Conservation (phyloP, 2,329 filamentous ascomycete genomes). For the Penicillium brevicompactum region DNA sequence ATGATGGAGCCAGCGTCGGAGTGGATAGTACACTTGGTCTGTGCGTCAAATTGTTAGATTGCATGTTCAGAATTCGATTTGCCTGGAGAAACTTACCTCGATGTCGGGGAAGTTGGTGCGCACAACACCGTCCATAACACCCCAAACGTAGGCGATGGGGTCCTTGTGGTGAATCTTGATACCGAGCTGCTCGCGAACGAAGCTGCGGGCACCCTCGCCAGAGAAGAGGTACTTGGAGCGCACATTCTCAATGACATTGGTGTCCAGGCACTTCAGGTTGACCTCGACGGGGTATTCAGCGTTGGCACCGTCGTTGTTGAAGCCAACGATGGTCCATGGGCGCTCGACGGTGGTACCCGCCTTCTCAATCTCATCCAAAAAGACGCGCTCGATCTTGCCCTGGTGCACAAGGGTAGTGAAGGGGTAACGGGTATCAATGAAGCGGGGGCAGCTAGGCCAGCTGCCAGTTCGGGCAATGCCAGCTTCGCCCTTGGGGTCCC, state of each 20-base stretch:
- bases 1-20: conserved; percentile 66
- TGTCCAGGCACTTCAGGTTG: conserved; percentile 74
- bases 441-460: conserved; percentile 87
- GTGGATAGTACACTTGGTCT: conserved; percentile 70
- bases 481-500: conserved; percentile 57
- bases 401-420: conserved; percentile 66
- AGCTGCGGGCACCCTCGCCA: conserved; percentile 64
- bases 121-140: conserved; percentile 68
- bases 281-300: conserved; percentile 80
- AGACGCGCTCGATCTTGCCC: conserved; percentile 63
- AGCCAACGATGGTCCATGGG: conserved; percentile 64
- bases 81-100: conserved; percentile 45
- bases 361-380: conserved; percentile 64
- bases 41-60: conserved; percentile 2
- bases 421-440: conserved; percentile 68
- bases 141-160: conserved; percentile 66
- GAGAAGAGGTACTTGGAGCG: conserved; percentile 65
- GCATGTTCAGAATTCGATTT: neutral
- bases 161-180: conserved; percentile 68
- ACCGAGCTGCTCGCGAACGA: conserved; percentile 63
- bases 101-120: conserved; percentile 65
- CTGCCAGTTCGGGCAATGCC: conserved; percentile 64
- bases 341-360: conserved; percentile 58
- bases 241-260: conserved; percentile 66
- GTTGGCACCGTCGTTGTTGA: conserved; percentile 62